Conservation (phyloP, 2,329 filamentous ascomycete genomes). For the Canariomyces notabilis region DNA sequence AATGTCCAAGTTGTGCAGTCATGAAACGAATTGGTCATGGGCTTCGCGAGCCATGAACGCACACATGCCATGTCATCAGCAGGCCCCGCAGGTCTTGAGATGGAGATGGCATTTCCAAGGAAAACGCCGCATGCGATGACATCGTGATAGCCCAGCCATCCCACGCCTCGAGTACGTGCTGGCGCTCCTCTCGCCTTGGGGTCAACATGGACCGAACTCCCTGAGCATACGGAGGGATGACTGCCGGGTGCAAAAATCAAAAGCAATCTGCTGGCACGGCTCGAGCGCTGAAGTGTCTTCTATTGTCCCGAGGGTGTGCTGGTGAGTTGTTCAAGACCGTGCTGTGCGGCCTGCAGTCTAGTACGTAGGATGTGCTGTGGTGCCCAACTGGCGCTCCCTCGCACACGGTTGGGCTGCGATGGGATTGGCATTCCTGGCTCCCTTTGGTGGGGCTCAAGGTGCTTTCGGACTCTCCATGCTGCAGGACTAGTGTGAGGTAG, state of each 20-base stretch:
- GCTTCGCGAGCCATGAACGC: background rate
- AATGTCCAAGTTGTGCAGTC: constrained; percentile 83
- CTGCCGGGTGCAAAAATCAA: constrained; percentile 22
- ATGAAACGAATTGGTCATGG: constrained; percentile 33
- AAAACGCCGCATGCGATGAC: constrained; percentile 2
- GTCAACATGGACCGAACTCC: background rate
- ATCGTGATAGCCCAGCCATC: constrained; percentile 1
- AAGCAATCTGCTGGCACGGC: constrained; percentile 15
- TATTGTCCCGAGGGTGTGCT: constrained; percentile 29
- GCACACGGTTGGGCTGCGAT: constrained; percentile 35
- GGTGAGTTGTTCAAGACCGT: constrained; percentile 46
- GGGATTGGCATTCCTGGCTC: constrained; percentile 25
- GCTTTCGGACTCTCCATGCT: background rate
- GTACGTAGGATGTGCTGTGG: constrained; percentile 39
- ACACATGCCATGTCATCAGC: constrained; percentile 21
- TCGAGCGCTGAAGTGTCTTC: background rate
- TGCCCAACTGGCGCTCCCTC: constrained; percentile 43
- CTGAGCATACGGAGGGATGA: constrained; percentile 12
- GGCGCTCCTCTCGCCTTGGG: background rate
- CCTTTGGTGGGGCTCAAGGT: constrained; percentile 9
- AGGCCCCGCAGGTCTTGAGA: constrained; percentile 1
- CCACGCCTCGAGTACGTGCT: background rate
- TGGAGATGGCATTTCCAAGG: constrained; percentile 2
- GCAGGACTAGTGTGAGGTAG: background rate
- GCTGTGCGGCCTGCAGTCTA: constrained; percentile 32